Evolutionary conservation across 1,284 basidiomycete genomes (phyloP).

Genomic region (Pyrrhoderma lamaoense): DNA sequence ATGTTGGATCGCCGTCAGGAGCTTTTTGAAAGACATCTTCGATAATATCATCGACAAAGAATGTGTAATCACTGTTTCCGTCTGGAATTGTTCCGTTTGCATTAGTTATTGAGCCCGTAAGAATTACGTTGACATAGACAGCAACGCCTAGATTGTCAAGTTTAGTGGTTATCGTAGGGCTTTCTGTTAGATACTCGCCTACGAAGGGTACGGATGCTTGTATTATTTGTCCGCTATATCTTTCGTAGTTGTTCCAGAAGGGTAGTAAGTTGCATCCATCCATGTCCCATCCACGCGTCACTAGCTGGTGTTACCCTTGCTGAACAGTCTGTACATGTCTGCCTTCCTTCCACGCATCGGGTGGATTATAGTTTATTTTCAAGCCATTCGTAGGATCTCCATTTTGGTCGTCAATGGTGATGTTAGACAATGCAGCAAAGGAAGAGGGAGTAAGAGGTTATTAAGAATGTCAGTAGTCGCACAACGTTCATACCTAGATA

Average conservation of each 20-base stretch:
- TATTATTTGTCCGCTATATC: too few species aligned
- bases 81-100: too few species aligned
- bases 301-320: background rate
- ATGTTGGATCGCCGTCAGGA: conserved; percentile 3
- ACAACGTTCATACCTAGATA: too few species aligned
- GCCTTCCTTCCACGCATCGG: too few species aligned
- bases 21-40: too few species aligned
- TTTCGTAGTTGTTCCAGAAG: background rate
- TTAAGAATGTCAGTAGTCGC: too few species aligned
- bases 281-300: conserved; percentile 3
- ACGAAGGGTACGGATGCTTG: background rate
- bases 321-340: too few species aligned
- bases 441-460: background rate
- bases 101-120: conserved; percentile 1
- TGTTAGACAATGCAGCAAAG: background rate
- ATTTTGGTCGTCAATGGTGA: conserved; percentile 13
- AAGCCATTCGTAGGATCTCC: conserved; percentile 11
- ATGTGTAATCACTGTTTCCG: conserved; percentile 15
- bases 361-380: conserved; percentile 9
- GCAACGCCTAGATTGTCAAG: conserved; percentile 3
- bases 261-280: conserved; percentile 8
- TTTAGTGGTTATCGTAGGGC: background rate
- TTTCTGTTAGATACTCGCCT: background rate
- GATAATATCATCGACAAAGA: conserved; percentile 11
- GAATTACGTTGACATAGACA: conserved; percentile 11